A percentile compares a stretch with the other conserved stretches of the same genome.
Conservation (phyloP, 2,329 filamentous ascomycete species). For the Penicillium verrucosum region DNA sequence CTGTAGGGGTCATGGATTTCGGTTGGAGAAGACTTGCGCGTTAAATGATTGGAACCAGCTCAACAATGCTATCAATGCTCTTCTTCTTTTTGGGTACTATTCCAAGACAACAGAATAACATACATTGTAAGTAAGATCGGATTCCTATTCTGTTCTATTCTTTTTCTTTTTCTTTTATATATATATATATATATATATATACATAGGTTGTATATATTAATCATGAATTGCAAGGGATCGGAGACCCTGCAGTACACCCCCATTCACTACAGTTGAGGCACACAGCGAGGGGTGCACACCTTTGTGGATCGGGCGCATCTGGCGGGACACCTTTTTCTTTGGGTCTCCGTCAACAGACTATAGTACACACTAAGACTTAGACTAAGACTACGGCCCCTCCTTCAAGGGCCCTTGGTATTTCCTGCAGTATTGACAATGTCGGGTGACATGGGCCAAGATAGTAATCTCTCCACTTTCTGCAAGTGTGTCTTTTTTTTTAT, state of each 20-base stretch:
- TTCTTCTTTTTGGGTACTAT: not conserved
- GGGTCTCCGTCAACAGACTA: not conserved
- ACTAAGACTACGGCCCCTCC: conserved; percentile 1
- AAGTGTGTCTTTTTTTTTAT: conserved; percentile 14
- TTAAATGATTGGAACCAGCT: conserved; percentile 9
- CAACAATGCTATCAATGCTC: not conserved
- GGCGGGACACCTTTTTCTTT: conserved; percentile 1
- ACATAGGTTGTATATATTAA: not conserved
- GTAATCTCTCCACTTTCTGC: conserved; percentile 22
- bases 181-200: not conserved
- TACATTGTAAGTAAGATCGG: not conserved
- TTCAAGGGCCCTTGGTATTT: not conserved
- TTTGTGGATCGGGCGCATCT: conserved; percentile 5
- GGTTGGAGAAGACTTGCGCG: conserved; percentile 11
- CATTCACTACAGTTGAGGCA: conserved; percentile 11
- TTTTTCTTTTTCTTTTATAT: not conserved
- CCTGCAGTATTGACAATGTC: not conserved
- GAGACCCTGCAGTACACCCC: conserved; percentile 20
- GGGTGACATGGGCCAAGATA: conserved; percentile 29
- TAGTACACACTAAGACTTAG: not conserved
- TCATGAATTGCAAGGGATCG: conserved; percentile 18
- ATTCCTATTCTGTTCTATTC: not conserved
- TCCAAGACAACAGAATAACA: not conserved
- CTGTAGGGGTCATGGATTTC: conserved; percentile 11
- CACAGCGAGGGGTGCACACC: conserved; percentile 11